phyloP scores from a whole-genome alignment of 208 protist species.

The Trypanosoma rangeli region DNA sequence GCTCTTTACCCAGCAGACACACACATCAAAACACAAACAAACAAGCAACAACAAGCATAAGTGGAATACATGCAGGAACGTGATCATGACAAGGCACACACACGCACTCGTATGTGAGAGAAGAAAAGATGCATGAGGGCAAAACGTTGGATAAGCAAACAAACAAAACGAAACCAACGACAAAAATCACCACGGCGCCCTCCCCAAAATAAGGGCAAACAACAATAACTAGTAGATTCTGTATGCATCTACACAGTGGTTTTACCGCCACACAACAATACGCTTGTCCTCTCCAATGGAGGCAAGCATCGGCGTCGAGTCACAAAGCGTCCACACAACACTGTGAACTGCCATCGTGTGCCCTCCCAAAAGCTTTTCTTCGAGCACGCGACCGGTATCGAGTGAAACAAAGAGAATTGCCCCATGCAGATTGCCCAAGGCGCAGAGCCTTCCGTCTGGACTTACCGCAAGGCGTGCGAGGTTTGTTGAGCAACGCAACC shows the following conservation, averaged over 20 bases:
- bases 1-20: background rate
- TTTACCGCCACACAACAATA: constrained; percentile 40
- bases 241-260: background rate
- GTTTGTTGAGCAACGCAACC: constrained; percentile 50
- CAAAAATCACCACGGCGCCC: too few relatives aligned
- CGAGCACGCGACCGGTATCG: constrained; percentile 7
- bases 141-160: background rate
- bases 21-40: background rate
- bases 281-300: constrained; percentile 39
- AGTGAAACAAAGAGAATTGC: constrained; percentile 24
- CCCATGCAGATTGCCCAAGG: constrained; percentile 44
- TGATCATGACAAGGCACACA: background rate
- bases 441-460: constrained; percentile 38
- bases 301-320: constrained; percentile 27
- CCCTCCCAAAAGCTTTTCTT: constrained; percentile 6
- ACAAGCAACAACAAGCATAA: background rate
- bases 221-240: background rate
- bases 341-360: constrained; percentile 34
- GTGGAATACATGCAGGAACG: background rate
- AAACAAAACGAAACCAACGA: background rate
- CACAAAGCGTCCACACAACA: constrained; percentile 36
- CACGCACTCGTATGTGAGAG: background rate
- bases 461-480: constrained; percentile 53
- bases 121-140: background rate
- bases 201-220: too few relatives aligned